Percentiles rank a stretch among this genome's conserved stretches.
Evolutionary conservation across 2,329 filamentous ascomycete species (phyloP).

Genomic region (Elsinoe necatrix): DNA sequence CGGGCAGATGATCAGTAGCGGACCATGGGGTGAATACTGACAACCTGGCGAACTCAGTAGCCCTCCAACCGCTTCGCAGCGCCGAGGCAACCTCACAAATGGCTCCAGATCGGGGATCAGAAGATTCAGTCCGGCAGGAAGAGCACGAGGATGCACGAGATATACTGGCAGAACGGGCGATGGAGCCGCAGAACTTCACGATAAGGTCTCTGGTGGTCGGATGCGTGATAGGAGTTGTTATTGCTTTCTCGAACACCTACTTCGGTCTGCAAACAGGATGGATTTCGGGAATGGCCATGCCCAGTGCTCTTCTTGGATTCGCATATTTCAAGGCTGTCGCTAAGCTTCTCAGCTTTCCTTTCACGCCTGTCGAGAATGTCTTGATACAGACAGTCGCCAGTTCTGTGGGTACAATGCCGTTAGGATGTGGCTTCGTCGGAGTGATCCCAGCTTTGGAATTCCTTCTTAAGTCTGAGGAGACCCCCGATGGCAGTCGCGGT

Average conservation of each 20-base stretch:
- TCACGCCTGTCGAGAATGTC: slow-evolving; percentile 93
- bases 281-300: slow-evolving; percentile 92
- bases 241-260: slow-evolving; percentile 96
- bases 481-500: slow-evolving; percentile 24
- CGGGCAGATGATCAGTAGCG: background rate
- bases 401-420: slow-evolving; percentile 90
- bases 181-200: slow-evolving; percentile 65
- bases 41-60: background rate
- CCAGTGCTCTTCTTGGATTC: slow-evolving; percentile 86
- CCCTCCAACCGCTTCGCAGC: background rate
- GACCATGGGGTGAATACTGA: background rate
- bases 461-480: slow-evolving; percentile 65
- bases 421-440: slow-evolving; percentile 91
- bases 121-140: slow-evolving; percentile 1
- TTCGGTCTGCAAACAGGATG: slow-evolving; percentile 91
- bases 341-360: slow-evolving; percentile 65
- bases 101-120: slow-evolving; percentile 30
- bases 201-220: slow-evolving; percentile 71
- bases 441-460: slow-evolving; percentile 91
- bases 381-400: slow-evolving; percentile 93
- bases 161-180: slow-evolving; percentile 25
- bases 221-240: slow-evolving; percentile 74
- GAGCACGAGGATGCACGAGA: background rate
- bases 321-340: slow-evolving; percentile 80
- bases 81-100: slow-evolving; percentile 19